Evolutionary conservation across 495 filamentous ascomycete species (phyloP).

Genomic region (Penicillium robsamsonii): DNA sequence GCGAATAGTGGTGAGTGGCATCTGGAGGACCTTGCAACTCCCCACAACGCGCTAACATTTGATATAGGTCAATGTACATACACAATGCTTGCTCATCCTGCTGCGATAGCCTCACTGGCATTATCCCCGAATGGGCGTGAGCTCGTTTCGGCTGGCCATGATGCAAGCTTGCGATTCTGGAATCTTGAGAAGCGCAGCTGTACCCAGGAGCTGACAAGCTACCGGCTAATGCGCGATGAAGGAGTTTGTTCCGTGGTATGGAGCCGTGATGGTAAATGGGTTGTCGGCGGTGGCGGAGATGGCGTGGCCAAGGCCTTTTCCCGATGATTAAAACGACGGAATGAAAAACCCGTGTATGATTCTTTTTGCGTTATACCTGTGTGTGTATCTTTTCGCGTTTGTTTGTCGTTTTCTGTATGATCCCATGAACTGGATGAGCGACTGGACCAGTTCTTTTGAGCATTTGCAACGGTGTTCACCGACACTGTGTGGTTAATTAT

Average conservation of each 20-base stretch:
- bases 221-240: slow-evolving; percentile 89
- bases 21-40: background rate
- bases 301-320: slow-evolving; percentile 96
- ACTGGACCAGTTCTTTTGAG: slow-evolving; percentile 39
- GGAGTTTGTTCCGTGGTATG: slow-evolving; percentile 91
- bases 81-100: slow-evolving; percentile 93
- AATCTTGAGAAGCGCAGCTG: slow-evolving; percentile 91
- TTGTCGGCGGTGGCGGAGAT: slow-evolving; percentile 93
- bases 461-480: slow-evolving; percentile 45
- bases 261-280: slow-evolving; percentile 91
- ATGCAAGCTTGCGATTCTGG: slow-evolving; percentile 94
- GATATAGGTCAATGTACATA: slow-evolving; percentile 95
- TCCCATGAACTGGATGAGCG: slow-evolving; percentile 45
- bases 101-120: slow-evolving; percentile 84
- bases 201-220: slow-evolving; percentile 88
- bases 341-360: slow-evolving; percentile 39
- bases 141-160: slow-evolving; percentile 93
- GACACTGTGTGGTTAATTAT: slow-evolving; percentile 39
- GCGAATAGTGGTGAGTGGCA: slow-evolving; percentile 89
- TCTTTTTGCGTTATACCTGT: slow-evolving; percentile 23
- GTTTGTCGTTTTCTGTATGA: slow-evolving; percentile 33
- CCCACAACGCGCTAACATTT: slow-evolving; percentile 31
- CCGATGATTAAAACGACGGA: slow-evolving; percentile 41
- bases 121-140: slow-evolving; percentile 90
- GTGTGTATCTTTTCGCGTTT: slow-evolving; percentile 23